Evolutionary conservation across 306 rosid genomes (phyloP).

Genomic region (Medicago arabica): DNA sequence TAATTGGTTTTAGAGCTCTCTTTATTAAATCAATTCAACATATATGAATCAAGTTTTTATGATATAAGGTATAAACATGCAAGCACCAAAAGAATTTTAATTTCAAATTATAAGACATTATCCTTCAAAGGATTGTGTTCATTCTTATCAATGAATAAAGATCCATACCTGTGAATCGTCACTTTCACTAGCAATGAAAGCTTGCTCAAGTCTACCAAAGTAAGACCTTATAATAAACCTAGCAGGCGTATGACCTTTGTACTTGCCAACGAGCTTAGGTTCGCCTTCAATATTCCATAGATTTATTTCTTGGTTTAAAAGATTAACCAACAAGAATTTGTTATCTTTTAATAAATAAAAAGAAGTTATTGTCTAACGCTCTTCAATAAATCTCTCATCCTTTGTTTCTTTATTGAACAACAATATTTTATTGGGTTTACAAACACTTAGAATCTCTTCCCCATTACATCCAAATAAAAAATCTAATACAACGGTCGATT

Average conservation of each 20-base stretch:
- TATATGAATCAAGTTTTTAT: not conserved
- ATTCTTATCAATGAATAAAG: conserved; percentile 26
- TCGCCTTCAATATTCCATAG: conserved; percentile 86
- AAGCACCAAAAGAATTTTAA: conserved; percentile 25
- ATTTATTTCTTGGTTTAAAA: conserved; percentile 91
- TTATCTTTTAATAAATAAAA: conserved; percentile 84
- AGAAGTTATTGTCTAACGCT: conserved; percentile 79
- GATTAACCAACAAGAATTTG: conserved; percentile 80
- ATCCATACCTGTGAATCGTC: conserved; percentile 95
- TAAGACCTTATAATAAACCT: conserved; percentile 90
- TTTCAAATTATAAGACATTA: not conserved
- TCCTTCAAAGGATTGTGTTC: conserved; percentile 5
- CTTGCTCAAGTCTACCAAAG: conserved; percentile 89
- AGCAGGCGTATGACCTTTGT: conserved; percentile 77
- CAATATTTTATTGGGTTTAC: conserved; percentile 62
- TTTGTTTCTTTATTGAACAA: conserved; percentile 82
- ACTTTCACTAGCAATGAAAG: conserved; percentile 96
- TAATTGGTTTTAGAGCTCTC: too few species aligned
- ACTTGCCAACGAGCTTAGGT: conserved; percentile 70
- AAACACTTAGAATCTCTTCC: conserved; percentile 75
- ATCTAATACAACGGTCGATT: conserved; percentile 54
- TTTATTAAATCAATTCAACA: too few species aligned
- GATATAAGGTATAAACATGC: conserved; percentile 14
- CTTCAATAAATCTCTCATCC: conserved; percentile 75
- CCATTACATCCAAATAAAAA: conserved; percentile 90